Evolutionary conservation across 331 rosid genomes (phyloP), one percentile per base, ranked within the genome.

Genomic region (Arachis monticola): DNA sequence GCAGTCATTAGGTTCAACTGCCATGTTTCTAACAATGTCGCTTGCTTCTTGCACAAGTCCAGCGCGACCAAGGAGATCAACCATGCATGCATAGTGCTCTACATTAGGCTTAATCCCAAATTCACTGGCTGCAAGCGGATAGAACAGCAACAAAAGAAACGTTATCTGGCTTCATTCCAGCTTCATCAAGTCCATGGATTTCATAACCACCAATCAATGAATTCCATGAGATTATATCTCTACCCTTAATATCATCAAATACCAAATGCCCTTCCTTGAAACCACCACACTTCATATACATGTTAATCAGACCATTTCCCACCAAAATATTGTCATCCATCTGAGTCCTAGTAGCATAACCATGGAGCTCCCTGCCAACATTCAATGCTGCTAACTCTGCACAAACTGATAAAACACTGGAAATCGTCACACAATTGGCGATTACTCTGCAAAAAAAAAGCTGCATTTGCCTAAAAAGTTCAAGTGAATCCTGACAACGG

Each of bases 71-170:
- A 91, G 87, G 55, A 93, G 96, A 72, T 93, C 98, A 59, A 91
- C 97, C 89, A 91, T 75, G 84, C 98, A 91, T 1, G 93, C 87
- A 12, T 93, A 91, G 77, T 91, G 97, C 86, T 89, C 97, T 80
- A 88, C 80, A 62, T 80, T 82, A 61, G 97, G 96, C 68, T 91
- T 81, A 42, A 88, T 76, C 70, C 78, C 71, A 73, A 85, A 86
- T 69, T 86, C 82, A 47, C n/a, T 48, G n/a, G 40, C 71, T 88
- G 70, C 98, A 93, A 50, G 97, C 97, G 58, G 96, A 89, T 64
- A 93, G 88, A 83, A 85, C 81, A 51, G 85, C 82, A 47, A 91
- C 83, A 55, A 91, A 89, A 65, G 97, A 84, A 74, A 93, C 67
- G 14, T 79, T 76, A 78, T 93, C 96, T 52, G 98, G 97, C 73